Conservation (phyloP, 306 rosid species). For the Pterocarpus santalinus region DNA sequence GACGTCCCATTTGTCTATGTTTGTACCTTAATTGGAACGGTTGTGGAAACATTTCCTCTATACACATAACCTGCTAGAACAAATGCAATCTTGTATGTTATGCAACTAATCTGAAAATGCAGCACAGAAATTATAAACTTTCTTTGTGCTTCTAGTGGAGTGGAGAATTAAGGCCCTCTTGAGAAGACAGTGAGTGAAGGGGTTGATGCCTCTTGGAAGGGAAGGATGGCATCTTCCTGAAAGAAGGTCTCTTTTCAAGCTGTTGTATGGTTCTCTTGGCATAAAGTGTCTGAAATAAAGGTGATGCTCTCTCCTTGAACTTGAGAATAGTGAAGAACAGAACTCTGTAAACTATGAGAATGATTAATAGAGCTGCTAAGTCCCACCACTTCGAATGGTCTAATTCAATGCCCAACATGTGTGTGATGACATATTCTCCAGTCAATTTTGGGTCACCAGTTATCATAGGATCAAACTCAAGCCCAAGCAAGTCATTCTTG, state of each 20-base stretch:
- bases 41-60: constrained; percentile 45
- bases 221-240: constrained; percentile 56
- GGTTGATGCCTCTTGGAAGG: constrained; percentile 65
- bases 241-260: constrained; percentile 65
- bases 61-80: constrained; percentile 44
- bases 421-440: constrained; percentile 57
- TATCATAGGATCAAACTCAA: constrained; percentile 64
- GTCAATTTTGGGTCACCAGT: constrained; percentile 59
- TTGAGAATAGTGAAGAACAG: constrained; percentile 56
- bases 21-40: constrained; percentile 43
- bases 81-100: constrained; percentile 13
- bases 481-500: constrained; percentile 78
- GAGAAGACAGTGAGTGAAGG: constrained; percentile 63
- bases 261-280: constrained; percentile 58
- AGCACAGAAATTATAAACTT: constrained; percentile 4
- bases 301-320: constrained; percentile 61
- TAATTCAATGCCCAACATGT: constrained; percentile 57
- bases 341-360: constrained; percentile 53
- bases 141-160: constrained; percentile 43
- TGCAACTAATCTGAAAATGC: constrained; percentile 8
- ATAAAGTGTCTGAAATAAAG: constrained; percentile 51
- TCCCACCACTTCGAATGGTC: constrained; percentile 76
- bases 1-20: constrained; percentile 39
- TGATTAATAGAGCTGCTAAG: constrained; percentile 52
- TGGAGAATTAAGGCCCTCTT: constrained; percentile 70